Conservation (phyloP, 495 filamentous ascomycete genomes). For the Cladorrhinum samala region DNA sequence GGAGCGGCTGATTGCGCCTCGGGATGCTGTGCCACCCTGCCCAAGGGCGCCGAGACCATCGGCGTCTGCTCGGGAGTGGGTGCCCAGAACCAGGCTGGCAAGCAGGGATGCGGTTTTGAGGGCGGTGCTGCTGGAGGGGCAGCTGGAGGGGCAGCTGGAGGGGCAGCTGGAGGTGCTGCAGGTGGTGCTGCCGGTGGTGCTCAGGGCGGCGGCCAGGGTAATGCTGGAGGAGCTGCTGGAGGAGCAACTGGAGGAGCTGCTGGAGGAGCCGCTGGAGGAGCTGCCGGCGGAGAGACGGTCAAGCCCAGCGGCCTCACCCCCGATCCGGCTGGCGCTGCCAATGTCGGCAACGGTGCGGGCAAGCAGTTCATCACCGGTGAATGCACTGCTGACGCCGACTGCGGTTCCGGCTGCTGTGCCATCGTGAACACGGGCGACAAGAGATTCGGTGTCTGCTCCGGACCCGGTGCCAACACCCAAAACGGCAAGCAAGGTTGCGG, state of each 20-base stretch:
- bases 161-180: neutral
- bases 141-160: neutral
- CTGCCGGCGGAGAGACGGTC: constrained; percentile 1
- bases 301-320: constrained; percentile 15
- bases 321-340: constrained; percentile 18
- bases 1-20: constrained; percentile 35
- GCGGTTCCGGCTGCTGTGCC: constrained; percentile 23
- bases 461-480: constrained; percentile 32
- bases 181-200: neutral
- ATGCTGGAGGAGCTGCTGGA: neutral
- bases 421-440: constrained; percentile 20
- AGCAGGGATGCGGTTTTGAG: constrained; percentile 29
- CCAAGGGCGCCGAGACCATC: constrained; percentile 22
- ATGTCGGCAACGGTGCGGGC: constrained; percentile 22
- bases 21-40: constrained; percentile 32
- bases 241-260: neutral
- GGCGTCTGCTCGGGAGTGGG: constrained; percentile 31
- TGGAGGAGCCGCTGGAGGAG: neutral
- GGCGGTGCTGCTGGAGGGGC: neutral
- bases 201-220: neutral
- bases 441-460: constrained; percentile 34
- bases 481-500: constrained; percentile 45
- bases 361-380: constrained; percentile 25
- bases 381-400: constrained; percentile 23
- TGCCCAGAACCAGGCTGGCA: constrained; percentile 23